phyloP scores from a whole-genome alignment of 2,329 filamentous ascomycete species.

The Pezicula carpinea region DNA sequence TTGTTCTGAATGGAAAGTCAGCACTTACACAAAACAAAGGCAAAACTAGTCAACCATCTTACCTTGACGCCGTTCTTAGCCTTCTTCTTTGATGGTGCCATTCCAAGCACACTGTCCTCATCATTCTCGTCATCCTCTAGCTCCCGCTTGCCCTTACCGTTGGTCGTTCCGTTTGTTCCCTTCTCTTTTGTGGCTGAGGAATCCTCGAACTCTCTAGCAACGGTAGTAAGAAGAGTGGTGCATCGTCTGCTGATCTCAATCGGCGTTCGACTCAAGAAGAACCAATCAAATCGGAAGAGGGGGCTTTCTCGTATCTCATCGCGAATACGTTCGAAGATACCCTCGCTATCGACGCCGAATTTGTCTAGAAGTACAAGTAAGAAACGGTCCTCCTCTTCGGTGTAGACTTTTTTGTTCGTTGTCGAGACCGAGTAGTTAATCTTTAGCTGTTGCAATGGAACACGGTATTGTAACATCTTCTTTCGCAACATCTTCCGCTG shows the following conservation, averaged over 20 bases:
- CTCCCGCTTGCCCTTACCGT: constrained; percentile 71
- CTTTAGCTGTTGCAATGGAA: constrained; percentile 94
- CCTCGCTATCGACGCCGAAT: constrained; percentile 86
- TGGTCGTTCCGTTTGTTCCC: constrained; percentile 47
- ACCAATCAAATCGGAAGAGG: constrained; percentile 98
- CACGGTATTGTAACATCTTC: constrained; percentile 96
- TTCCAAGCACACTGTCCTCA: constrained; percentile 73
- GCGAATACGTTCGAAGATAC: constrained; percentile 88
- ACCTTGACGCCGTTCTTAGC: constrained; percentile 78
- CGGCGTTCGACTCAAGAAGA: constrained; percentile 92
- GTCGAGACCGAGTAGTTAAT: constrained; percentile 99
- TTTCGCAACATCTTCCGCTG: constrained; percentile 89
- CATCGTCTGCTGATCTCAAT: constrained; percentile 89
- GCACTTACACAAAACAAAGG: constrained; percentile 8
- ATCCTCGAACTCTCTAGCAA: constrained; percentile 90
- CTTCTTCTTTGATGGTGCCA: constrained; percentile 91
- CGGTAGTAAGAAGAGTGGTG: constrained; percentile 88
- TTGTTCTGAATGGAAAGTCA: constrained; percentile 65
- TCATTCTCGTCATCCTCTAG: constrained; percentile 78
- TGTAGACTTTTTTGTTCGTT: constrained; percentile 99
- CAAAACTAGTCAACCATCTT: constrained; percentile 8
- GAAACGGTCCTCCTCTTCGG: constrained; percentile 96
- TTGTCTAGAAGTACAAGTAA: constrained; percentile 88
- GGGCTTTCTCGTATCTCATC: constrained; percentile 94
- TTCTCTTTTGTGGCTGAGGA: constrained; percentile 40